Percentiles rank a stretch among this genome's conserved stretches.
Evolutionary conservation across 352 stramenopile genomes (phyloP).

Genomic region (Phytopythium sindhum): DNA sequence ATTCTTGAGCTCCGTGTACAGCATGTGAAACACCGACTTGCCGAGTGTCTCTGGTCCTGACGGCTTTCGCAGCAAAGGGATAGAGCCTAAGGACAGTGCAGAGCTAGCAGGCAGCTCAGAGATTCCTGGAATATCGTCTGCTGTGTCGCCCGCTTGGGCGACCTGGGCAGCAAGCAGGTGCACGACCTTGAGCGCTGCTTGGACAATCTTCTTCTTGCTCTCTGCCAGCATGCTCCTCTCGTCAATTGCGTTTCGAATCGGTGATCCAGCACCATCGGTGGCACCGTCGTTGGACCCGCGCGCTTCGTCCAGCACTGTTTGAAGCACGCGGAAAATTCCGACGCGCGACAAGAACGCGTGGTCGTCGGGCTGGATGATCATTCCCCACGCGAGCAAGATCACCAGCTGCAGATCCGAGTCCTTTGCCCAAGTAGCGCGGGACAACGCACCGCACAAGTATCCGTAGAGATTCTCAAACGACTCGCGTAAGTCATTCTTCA

Average conservation of each 20-base stretch:
- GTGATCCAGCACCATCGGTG: conserved; percentile 6
- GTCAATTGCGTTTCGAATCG: conserved; percentile 14
- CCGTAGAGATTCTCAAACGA: conserved; percentile 86
- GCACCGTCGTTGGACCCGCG: conserved; percentile 46
- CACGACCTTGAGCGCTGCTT: conserved; percentile 84
- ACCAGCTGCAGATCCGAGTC: conserved; percentile 81
- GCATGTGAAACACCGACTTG: conserved; percentile 90
- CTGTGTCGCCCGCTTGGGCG: conserved; percentile 66
- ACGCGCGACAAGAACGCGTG: conserved; percentile 89
- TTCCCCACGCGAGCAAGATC: conserved; percentile 80
- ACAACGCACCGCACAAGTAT: conserved; percentile 70
- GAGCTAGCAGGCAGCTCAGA: conserved; percentile 45
- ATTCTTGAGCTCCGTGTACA: conserved; percentile 89
- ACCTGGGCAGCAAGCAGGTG: conserved; percentile 88
- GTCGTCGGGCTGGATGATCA: conserved; percentile 86
- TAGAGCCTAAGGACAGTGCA: conserved; percentile 53
- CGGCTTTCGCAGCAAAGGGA: conserved; percentile 78
- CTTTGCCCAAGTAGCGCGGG: conserved; percentile 79
- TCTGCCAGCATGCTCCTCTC: conserved; percentile 35
- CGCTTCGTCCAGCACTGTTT: conserved; percentile 87
- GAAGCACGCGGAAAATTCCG: conserved; percentile 85
- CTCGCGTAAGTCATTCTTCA: conserved; percentile 74
- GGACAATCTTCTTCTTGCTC: conserved; percentile 79
- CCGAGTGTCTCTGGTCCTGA: conserved; percentile 84
- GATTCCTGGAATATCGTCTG: conserved; percentile 49